Conservation (phyloP, 2,329 filamentous ascomycete genomes). For the Fusarium secorum region DNA sequence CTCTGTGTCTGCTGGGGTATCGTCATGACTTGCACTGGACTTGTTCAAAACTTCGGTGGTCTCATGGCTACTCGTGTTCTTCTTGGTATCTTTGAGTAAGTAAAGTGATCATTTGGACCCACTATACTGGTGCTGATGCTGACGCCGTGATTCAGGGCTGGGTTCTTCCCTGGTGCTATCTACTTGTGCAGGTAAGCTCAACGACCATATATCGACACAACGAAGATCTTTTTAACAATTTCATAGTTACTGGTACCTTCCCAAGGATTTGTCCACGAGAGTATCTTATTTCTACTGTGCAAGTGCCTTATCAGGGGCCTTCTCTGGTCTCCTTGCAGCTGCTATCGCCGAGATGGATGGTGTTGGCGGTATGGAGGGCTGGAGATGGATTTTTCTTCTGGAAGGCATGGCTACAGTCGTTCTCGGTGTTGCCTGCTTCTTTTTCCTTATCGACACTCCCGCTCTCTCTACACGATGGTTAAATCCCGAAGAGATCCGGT, state of each 20-base stretch:
- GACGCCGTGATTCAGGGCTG: slow-evolving; percentile 51
- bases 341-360: slow-evolving; percentile 73
- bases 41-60: slow-evolving; percentile 64
- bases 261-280: slow-evolving; percentile 63
- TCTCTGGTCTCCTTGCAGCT: slow-evolving; percentile 73
- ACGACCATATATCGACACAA: neutral
- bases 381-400: slow-evolving; percentile 43
- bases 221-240: neutral
- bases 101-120: neutral
- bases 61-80: slow-evolving; percentile 70
- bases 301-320: slow-evolving; percentile 76
- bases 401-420: slow-evolving; percentile 47
- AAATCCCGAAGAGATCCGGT: slow-evolving; percentile 36
- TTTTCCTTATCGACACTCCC: slow-evolving; percentile 56
- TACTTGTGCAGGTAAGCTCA: slow-evolving; percentile 66
- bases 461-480: slow-evolving; percentile 48
- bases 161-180: slow-evolving; percentile 74
- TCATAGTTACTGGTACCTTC: slow-evolving; percentile 74
- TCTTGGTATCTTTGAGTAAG: slow-evolving; percentile 69
- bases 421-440: slow-evolving; percentile 50
- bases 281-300: slow-evolving; percentile 81
- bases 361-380: slow-evolving; percentile 54
- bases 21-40: slow-evolving; percentile 70
- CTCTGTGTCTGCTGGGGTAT: slow-evolving; percentile 64
- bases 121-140: neutral